Evolutionary conservation across 2,329 filamentous ascomycete species (phyloP), one percentile per base, ranked within the genome.

Genomic region (Knoxdaviesia proteae): DNA sequence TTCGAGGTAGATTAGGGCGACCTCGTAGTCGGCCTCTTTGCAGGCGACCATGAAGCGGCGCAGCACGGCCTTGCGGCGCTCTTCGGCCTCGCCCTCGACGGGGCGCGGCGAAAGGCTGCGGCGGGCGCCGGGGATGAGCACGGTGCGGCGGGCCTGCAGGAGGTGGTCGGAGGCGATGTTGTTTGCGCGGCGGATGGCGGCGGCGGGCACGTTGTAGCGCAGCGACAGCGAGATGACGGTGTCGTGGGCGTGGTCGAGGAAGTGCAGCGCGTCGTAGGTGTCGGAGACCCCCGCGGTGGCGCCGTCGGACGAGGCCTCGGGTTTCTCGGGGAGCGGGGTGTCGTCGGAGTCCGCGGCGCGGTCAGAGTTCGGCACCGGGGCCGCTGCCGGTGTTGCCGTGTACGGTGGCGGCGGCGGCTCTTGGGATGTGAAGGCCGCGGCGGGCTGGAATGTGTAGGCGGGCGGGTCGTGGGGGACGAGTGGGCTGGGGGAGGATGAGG

Each of bases 21-120:
- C 64, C 53, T 84, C 78, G 60, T 77, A 87, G 63, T 87, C 79
- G 30, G 71, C 63, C 32, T 83, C 78, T 55, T 88, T 88, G 59
- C 77, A 83, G 1, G 68, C 67, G 2, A 84, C 74, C 82, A 87
- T 87, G 65, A 79, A 88, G 47, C 79, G 71, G 37, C 83, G 67
- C 34, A 88, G 67, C 53, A 77, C 77, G 11, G 62, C 67, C 59
- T 83, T 87, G 47, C 75, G 68, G 41, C 69, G 62, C 58, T 82
- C 77, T 52, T 84, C 81, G 39, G 80, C 78, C 53, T 84, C 80
- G 40, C 77, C 74, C 43, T 81, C 79, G n/a, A 82, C 51, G 0
- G 82, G 81, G 32, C 69, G 63, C 1, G 81, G 80, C 39, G 76
- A 82, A 30, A 86, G 60, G 50, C 73, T 79, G 5, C 78, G 63